Evolutionary conservation across 768 basidiomycete species (phyloP), one percentile per base, ranked within the genome.

Genomic region (Amanita jacksonii): DNA sequence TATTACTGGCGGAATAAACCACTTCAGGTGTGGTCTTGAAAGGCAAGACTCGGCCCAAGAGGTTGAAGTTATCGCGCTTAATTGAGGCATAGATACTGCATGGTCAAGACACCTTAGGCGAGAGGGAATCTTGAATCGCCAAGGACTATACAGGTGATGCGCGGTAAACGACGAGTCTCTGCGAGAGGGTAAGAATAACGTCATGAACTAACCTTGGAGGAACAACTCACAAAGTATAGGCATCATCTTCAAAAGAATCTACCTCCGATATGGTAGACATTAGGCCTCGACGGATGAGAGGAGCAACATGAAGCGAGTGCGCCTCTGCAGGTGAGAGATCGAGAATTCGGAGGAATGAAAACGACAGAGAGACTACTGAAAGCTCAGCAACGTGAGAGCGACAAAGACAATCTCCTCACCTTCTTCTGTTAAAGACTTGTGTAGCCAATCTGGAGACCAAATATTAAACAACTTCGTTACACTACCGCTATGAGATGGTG

Each of bases 361-460:
- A 97, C 2, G 81, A 67, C 0, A 75, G 78, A 59, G 65, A 62
- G 43, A 51, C 57, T 64, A 27, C 35, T 27, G 25, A 47, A 8
- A 33, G 51, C 35, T 41, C 20, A 39, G 34, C 13, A 24, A 10
- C 5, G 16, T 19, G 20, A 28, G 18, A 41, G 32, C 41, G 4
- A 16, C 22, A 15, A 41, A 8, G 12, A 45, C 22, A 19, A 20
- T 8, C 3, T 37, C 51, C 74, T 50, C 55, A 85, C 85, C 69
- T 58, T 76, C 66, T n/a, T 81, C 70, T 35, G 73, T 66, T 15
- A 89, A 56, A 4, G 89, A 90, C 27, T 62, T 66, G 46, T 81
- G 67, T 32, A 97, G 81, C 74, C 83, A 77, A 51, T 89, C 85
- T 0, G 82, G 72, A 1, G 79, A 73, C 94, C 96, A 99, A 45